A percentile compares a stretch with the other conserved stretches of the same genome.
Conservation (phyloP, 768 basidiomycete species). For the Hericium coralloides region DNA sequence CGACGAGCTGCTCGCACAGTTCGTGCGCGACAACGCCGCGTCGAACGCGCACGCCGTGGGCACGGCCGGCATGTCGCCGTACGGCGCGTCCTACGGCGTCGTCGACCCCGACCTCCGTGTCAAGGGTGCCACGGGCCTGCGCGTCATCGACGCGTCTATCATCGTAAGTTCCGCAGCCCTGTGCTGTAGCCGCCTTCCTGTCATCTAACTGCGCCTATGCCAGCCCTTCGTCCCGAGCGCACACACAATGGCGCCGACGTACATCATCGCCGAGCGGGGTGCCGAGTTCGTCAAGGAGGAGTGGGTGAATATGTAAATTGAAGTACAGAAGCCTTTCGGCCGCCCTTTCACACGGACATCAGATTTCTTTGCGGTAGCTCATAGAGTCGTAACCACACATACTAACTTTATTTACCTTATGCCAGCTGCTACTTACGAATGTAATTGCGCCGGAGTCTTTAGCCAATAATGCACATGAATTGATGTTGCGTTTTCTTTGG, state of each 20-base stretch:
- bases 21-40: not conserved
- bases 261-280: slow-evolving; percentile 9
- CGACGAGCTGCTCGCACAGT: slow-evolving; percentile 8
- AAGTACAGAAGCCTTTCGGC: too few species aligned
- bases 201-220: not conserved
- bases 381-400: too few species aligned
- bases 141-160: slow-evolving; percentile 11
- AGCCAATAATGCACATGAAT: too few species aligned
- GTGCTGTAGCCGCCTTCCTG: too few species aligned
- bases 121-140: slow-evolving; percentile 7
- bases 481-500: too few species aligned
- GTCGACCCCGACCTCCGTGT: slow-evolving; percentile 11
- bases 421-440: too few species aligned
- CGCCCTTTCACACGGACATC: too few species aligned
- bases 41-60: slow-evolving; percentile 3
- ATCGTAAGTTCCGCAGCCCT: slow-evolving; percentile 3
- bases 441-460: too few species aligned
- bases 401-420: too few species aligned
- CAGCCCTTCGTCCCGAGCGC: slow-evolving; percentile 10
- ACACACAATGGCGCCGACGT: slow-evolving; percentile 8
- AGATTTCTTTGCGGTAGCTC: too few species aligned
- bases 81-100: not conserved
- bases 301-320: not conserved
- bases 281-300: slow-evolving; percentile 4
- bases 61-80: slow-evolving; percentile 1